Percentiles rank a stretch among this genome's conserved stretches.
These are phyloP conservation scores for Saccharomycopsis sp. DNA, from an alignment of 805 yeast genomes.

Conservation along the genomic window DNA sequence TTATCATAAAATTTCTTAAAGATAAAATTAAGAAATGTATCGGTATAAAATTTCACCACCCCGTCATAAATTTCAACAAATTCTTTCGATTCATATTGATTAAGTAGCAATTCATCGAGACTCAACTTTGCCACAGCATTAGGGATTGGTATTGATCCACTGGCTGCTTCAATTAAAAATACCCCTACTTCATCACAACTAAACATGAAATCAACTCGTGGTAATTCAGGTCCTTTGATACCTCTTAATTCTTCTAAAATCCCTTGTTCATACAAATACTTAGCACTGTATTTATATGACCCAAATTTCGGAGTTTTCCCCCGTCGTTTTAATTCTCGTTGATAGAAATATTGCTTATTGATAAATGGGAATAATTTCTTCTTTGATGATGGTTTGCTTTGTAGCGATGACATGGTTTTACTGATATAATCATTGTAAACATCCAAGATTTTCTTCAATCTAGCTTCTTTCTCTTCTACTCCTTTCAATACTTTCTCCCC, in stretches of 20 bases:
- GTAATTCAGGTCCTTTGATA: conserved; percentile 30
- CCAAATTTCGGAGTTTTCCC: conserved; percentile 73
- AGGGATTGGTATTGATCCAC: conserved; percentile 37
- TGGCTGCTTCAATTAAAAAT: conserved; percentile 69
- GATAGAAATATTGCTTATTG: conserved; percentile 70
- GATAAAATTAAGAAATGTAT: conserved; percentile 60
- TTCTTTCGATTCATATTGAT: conserved; percentile 50
- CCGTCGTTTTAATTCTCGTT: conserved; percentile 55
- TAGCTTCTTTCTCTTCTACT: conserved; percentile 32
- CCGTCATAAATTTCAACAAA: conserved; percentile 58
- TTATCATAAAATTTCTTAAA: conserved; percentile 59
- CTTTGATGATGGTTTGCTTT: conserved; percentile 27
- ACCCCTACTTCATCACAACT: conserved; percentile 67
- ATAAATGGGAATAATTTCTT: conserved; percentile 33
- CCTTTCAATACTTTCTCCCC: conserved; percentile 29
- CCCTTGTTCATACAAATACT: conserved; percentile 67
- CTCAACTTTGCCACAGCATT: conserved; percentile 53
- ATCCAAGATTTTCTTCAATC: conserved; percentile 31
- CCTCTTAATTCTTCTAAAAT: conserved; percentile 57
- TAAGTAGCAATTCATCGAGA: conserved; percentile 51
- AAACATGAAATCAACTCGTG: conserved; percentile 67
- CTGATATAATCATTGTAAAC: conserved; percentile 38
- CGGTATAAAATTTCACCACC: conserved; percentile 60
- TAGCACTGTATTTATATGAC: conserved; percentile 68
- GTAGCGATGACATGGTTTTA: conserved; percentile 37